Evolutionary conservation across 2,329 filamentous ascomycete genomes (phyloP).

Genomic region (Beauveria sp.): DNA sequence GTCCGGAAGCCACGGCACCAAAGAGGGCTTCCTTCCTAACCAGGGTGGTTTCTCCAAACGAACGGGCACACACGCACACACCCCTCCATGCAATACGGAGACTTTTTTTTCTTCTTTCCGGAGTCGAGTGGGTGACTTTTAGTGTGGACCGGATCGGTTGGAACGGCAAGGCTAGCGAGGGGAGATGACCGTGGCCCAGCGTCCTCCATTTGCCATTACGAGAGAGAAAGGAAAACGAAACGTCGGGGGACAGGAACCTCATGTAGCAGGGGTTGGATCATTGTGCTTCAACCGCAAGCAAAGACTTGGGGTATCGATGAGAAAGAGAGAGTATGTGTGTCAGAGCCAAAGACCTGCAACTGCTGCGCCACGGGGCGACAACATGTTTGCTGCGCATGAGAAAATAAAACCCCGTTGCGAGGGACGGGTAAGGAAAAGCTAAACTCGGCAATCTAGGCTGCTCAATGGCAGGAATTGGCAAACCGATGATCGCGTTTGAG

Average conservation of each 20-base stretch:
- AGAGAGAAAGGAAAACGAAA: background rate
- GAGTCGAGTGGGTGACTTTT: background rate
- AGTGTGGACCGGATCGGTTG: slow-evolving; percentile 11
- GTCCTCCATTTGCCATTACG: background rate
- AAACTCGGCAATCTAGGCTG: slow-evolving; percentile 1
- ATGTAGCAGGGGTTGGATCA: background rate
- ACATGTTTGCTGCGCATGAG: background rate
- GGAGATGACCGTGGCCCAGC: background rate
- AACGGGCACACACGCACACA: background rate
- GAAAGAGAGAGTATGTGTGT: background rate
- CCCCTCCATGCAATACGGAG: background rate
- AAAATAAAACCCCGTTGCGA: background rate
- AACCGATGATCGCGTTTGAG: background rate
- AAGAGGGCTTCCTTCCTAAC: background rate
- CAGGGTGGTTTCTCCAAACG: background rate
- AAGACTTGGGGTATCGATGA: background rate
- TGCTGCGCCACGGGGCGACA: background rate
- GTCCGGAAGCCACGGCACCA: slow-evolving; percentile 7
- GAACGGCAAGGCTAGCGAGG: slow-evolving; percentile 10
- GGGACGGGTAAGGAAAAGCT: background rate
- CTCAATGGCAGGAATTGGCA: background rate
- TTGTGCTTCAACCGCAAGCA: background rate
- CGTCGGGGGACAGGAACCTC: background rate
- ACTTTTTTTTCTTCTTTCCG: background rate
- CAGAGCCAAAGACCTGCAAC: background rate